Evolutionary conservation across 2,329 filamentous ascomycete genomes (phyloP).

Genomic region (Trichoderma polysporum): DNA sequence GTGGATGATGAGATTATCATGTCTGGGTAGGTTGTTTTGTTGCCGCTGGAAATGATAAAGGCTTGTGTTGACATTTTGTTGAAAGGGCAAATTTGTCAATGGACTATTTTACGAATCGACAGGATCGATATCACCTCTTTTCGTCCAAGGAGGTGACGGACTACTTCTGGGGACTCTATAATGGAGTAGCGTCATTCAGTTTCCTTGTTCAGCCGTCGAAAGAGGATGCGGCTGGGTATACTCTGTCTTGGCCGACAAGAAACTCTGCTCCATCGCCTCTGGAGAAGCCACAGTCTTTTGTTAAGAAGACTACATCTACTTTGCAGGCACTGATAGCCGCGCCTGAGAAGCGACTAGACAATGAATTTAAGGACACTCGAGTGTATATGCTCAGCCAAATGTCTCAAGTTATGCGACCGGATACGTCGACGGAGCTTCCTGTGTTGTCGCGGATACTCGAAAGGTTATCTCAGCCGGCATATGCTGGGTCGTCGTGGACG

Average conservation of each 20-base stretch:
- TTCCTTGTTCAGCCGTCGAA: slow-evolving; percentile 70
- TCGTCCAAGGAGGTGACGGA: slow-evolving; percentile 74
- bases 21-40: slow-evolving; percentile 69
- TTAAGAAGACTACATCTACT: slow-evolving; percentile 63
- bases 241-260: slow-evolving; percentile 68
- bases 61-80: background rate
- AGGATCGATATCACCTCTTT: slow-evolving; percentile 94
- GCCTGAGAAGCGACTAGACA: slow-evolving; percentile 20
- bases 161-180: slow-evolving; percentile 78
- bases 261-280: slow-evolving; percentile 78
- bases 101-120: slow-evolving; percentile 95
- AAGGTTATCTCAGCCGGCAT: slow-evolving; percentile 61
- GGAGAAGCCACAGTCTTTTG: slow-evolving; percentile 66
- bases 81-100: slow-evolving; percentile 76
- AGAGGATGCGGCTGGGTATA: slow-evolving; percentile 55
- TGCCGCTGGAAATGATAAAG: background rate
- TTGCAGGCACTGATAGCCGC: slow-evolving; percentile 64
- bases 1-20: slow-evolving; percentile 94
- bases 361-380: slow-evolving; percentile 56
- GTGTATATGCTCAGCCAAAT: slow-evolving; percentile 88
- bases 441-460: slow-evolving; percentile 73
- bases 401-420: slow-evolving; percentile 75
- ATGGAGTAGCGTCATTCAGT: slow-evolving; percentile 74
- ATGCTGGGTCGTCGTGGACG: slow-evolving; percentile 77
- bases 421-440: slow-evolving; percentile 85